Percentiles rank a stretch among this genome's conserved stretches.
Evolutionary conservation across 306 rosid species (phyloP).

Genomic region (Bauhinia variegata): DNA sequence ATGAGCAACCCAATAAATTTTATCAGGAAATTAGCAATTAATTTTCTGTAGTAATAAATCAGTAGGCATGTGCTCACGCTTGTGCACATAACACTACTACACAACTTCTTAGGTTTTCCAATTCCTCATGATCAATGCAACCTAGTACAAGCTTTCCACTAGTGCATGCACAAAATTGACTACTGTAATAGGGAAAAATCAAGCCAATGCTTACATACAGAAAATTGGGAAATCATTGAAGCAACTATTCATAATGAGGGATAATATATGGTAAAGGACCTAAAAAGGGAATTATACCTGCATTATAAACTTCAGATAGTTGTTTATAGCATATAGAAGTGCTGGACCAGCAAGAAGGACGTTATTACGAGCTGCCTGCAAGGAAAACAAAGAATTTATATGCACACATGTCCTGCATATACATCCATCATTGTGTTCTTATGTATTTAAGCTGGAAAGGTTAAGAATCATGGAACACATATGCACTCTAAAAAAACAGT

Average conservation of each 20-base stretch:
- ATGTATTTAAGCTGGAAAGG: conserved; percentile 7
- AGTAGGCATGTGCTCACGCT: not conserved
- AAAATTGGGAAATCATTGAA: not conserved
- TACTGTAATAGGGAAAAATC: conserved; percentile 2
- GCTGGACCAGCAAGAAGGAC: conserved; percentile 98
- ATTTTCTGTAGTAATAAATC: too few species aligned
- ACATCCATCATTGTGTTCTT: not conserved
- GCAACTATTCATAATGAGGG: not conserved
- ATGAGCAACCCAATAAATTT: too few species aligned
- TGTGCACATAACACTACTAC: not conserved
- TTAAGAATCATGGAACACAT: too few species aligned
- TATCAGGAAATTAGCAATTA: too few species aligned
- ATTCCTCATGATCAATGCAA: not conserved
- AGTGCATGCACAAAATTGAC: not conserved
- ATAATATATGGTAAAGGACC: not conserved
- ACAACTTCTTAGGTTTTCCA: too few species aligned
- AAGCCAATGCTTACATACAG: not conserved
- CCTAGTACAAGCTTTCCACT: not conserved
- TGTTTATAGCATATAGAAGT: conserved; percentile 89
- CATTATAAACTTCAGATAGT: conserved; percentile 97
- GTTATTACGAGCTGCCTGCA: conserved; percentile 96
- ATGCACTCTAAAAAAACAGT: too few species aligned
- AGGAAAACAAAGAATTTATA: conserved; percentile 29
- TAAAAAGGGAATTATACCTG: conserved; percentile 61
- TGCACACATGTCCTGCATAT: conserved; percentile 3